Evolutionary conservation across 306 rosid species (phyloP).

Genomic region (Sphenostylis stenocarpa): DNA sequence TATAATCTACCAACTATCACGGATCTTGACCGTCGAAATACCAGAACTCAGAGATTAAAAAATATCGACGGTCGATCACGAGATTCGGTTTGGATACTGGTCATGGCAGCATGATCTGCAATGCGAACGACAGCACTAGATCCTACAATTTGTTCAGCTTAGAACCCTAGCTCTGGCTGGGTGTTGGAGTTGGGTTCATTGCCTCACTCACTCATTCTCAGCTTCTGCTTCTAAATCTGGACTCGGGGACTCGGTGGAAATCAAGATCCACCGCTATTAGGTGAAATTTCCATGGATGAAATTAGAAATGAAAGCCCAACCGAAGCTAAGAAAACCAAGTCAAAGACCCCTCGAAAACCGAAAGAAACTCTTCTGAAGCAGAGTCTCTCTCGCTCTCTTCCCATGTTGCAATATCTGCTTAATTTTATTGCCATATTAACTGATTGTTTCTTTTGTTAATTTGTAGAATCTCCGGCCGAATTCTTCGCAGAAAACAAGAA

Average conservation of each 20-base stretch:
- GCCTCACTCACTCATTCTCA: neutral
- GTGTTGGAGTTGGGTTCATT: neutral
- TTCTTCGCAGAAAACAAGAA: slow-evolving; percentile 96
- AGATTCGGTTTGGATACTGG: neutral
- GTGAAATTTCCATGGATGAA: slow-evolving; percentile 52
- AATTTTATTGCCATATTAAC: too few relatives aligned
- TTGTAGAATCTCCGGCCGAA: slow-evolving; percentile 92
- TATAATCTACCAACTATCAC: neutral
- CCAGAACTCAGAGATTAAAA: neutral
- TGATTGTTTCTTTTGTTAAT: neutral
- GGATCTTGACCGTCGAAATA: slow-evolving; percentile 24
- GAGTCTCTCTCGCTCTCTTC: slow-evolving; percentile 50
- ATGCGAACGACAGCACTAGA: slow-evolving; percentile 21
- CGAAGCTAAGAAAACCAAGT: slow-evolving; percentile 64
- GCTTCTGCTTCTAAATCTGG: slow-evolving; percentile 23
- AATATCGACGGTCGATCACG: neutral
- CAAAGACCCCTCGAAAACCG: slow-evolving; percentile 68
- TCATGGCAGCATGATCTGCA: slow-evolving; percentile 19
- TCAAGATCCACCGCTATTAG: neutral
- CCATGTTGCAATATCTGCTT: neutral
- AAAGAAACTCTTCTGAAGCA: slow-evolving; percentile 82
- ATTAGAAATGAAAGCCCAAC: slow-evolving; percentile 47
- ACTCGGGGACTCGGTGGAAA: neutral
- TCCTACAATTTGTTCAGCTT: neutral
- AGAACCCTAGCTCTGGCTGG: slow-evolving; percentile 34